Base-by-base conservation (phyloP, 352 stramenopile genomes). In the Chrysophaeum taylorii region DNA sequence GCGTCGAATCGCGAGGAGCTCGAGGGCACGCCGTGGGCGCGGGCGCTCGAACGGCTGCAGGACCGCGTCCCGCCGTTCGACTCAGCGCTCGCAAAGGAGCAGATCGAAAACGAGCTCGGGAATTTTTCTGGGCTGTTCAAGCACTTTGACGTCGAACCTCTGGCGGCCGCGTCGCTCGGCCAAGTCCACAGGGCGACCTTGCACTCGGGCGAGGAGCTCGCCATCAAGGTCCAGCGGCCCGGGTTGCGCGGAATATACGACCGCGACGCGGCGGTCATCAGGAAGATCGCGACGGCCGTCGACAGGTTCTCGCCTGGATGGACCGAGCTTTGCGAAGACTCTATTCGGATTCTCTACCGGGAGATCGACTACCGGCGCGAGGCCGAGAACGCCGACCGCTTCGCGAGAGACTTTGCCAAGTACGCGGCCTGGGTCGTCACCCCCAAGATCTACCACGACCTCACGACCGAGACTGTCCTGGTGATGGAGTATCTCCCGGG, bases 401-500 rank as follows among this genome's bases (percentile, higher is more conserved):
- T 92, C 76, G 73, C 73, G 0, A 68, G 75, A n/a, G 81, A 91
- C 73, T 92, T 92, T 78, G 77, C 77, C 2, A 82, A 77, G 71
- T 79, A 82, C 38, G 80, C 78, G 23, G 72, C 80, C 14, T 92
- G 86, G 86, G 73, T 92, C 15, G 79, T 84, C 64, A 79, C 83
- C 50, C 82, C 87, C 0, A 81, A 82, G 68, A 83, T 86, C 5
- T 88, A 88, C 70, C 71, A 70, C 29, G 78, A 90, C 23, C 77
- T 97, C 38, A 95, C 86, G 70, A 89, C 87, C 14, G 85, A 90
- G 74, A 81, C 84, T 48, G 81, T 97, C 73, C 81, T 98, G 37
- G 92, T 92, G 16, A 97, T 98, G 92, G 94, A 98, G 82, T 98
- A 92, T 76, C 93, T 97, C 54, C 78, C 84, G 57, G 92, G 85